Evolutionary conservation across 176 grass and related monocot genomes (phyloP), one percentile per base, ranked within the genome.

Genomic region (Tuctoria greenei): DNA sequence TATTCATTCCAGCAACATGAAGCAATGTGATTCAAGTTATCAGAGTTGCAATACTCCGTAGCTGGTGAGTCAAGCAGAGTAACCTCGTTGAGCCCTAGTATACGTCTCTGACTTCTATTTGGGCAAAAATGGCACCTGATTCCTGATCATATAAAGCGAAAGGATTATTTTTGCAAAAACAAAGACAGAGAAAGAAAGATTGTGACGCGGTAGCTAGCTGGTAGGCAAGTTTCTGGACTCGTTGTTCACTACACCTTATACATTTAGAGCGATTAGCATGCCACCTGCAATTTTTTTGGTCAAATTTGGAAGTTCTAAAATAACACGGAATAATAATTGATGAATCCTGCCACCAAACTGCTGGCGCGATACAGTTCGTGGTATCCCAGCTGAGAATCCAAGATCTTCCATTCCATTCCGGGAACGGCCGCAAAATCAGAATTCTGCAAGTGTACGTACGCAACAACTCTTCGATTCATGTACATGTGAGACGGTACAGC

Each of bases 401-500:
- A 39, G 25, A 39, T 21, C 28, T 75, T 74, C 61, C 35, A 31
- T 31, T 59, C 24, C 24, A 46, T 54, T 59, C 34, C 18, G 10
- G 61, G 39, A 61, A 24, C 54, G 62, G 25, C n/a, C 63, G 40
- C 54, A 18, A 50, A 58, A 10, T 73, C 24, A 66, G 81, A 85
- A 72, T 44, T 35, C 43, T 15, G 43, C 63, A 62, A 80, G 69
- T 63, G 60, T 3, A 31, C 31, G 60, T 3, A 31, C 31, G 31
- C 54, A 88, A 27, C 74, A 47, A 73, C 79, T 72, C 73, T 78
- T 61, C 23, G 79, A 88, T 83, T 60, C 85, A 83, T 88, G 37
- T 83, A 79, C 75, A 79, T 39, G 80, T 63, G 69, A 35, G 57
- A 55, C 25, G 71, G 5, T 21, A 54, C 59, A 79, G 59, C 67